phyloP scores from a whole-genome alignment of 768 basidiomycete genomes.

The Goffeauzyma gilvescens region DNA sequence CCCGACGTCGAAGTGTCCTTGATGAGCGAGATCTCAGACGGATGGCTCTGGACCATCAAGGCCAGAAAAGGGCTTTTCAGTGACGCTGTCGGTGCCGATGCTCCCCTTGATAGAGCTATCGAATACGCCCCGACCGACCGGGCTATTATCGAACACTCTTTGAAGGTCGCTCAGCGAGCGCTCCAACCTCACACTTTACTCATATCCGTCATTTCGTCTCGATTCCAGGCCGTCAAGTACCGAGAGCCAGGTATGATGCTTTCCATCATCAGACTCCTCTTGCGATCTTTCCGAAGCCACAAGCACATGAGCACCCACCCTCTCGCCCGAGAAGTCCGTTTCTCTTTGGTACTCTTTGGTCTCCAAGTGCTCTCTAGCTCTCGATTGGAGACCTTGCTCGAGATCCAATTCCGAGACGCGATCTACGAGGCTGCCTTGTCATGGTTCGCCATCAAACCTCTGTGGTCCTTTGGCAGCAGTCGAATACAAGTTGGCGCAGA shows the following conservation, averaged over 20 bases:
- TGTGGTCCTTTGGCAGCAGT: constrained; percentile 96
- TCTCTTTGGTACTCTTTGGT: constrained; percentile 77
- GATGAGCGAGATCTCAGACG: constrained; percentile 65
- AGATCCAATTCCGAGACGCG: constrained; percentile 51
- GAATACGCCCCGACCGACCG: constrained; percentile 82
- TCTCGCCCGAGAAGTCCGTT: constrained; percentile 71
- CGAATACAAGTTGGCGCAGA: constrained; percentile 77
- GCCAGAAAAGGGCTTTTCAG: constrained; percentile 70
- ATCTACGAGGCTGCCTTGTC: constrained; percentile 64
- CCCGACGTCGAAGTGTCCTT: constrained; percentile 62
- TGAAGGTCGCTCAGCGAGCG: constrained; percentile 49
- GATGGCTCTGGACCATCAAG: constrained; percentile 69
- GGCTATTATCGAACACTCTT: constrained; percentile 54
- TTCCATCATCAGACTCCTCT: constrained; percentile 61
- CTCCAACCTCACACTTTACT: constrained; percentile 68
- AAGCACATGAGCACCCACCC: constrained; percentile 70
- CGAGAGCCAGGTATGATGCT: constrained; percentile 64
- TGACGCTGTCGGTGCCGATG: constrained; percentile 47
- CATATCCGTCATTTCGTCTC: constrained; percentile 71
- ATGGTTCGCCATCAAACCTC: constrained; percentile 86
- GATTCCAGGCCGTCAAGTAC: constrained; percentile 84
- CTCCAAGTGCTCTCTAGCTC: constrained; percentile 82
- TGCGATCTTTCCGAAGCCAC: constrained; percentile 56
- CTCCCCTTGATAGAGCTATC: constrained; percentile 71
- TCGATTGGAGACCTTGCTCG: constrained; percentile 61